Evolutionary conservation across 2,329 filamentous ascomycete species (phyloP).

Genomic region (Diaporthe sp.): DNA sequence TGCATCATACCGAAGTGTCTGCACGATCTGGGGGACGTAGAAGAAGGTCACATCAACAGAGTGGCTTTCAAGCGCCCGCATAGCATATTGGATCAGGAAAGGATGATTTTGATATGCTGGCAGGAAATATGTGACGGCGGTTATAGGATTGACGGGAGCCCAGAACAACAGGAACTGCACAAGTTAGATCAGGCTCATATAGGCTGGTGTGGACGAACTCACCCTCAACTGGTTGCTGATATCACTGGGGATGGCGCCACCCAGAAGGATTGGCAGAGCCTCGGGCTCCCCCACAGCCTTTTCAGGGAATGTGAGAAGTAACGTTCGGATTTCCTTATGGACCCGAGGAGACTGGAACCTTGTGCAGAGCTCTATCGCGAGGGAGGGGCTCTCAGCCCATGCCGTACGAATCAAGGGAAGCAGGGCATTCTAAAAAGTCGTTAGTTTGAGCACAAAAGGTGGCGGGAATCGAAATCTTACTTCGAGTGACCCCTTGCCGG

Average conservation of each 20-base stretch:
- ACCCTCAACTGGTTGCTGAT: conserved; percentile 88
- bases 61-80: conserved; percentile 93
- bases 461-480: conserved; percentile 42
- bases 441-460: conserved; percentile 33
- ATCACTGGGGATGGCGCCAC: conserved; percentile 79
- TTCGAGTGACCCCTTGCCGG: conserved; percentile 53
- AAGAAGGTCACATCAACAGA: conserved; percentile 98
- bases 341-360: conserved; percentile 83
- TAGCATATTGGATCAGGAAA: conserved; percentile 94
- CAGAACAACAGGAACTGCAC: conserved; percentile 88
- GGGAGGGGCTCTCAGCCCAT: conserved; percentile 84
- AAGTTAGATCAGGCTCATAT: conserved; percentile 40
- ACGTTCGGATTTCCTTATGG: conserved; percentile 78
- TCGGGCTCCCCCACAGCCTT: conserved; percentile 85
- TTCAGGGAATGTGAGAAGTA: conserved; percentile 85
- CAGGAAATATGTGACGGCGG: conserved; percentile 91
- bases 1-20: conserved; percentile 90
- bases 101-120: conserved; percentile 92
- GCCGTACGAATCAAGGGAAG: conserved; percentile 79
- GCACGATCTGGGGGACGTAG: conserved; percentile 98
- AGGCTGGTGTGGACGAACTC: conserved; percentile 36
- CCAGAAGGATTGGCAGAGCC: conserved; percentile 84
- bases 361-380: conserved; percentile 86
- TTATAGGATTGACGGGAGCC: conserved; percentile 91
- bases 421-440: conserved; percentile 59